These are phyloP conservation scores for Xylariaceae sp. DNA, from an alignment of 2,329 filamentous ascomycete species.

Conservation along the genomic window DNA sequence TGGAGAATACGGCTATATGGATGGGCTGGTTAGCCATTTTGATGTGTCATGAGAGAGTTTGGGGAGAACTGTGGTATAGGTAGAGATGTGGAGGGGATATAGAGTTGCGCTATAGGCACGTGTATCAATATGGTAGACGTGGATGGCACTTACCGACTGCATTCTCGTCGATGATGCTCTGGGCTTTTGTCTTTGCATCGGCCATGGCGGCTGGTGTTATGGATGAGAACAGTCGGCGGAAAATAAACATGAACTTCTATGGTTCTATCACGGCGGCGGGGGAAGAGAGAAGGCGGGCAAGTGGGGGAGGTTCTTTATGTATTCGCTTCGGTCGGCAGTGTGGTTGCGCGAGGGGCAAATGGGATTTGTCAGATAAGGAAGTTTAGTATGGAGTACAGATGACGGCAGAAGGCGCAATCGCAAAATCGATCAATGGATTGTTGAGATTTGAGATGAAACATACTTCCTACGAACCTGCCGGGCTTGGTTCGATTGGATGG, in stretches of 20 bases:
- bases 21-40: conserved; percentile 10
- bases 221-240: conserved; percentile 71
- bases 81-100: neutral
- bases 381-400: neutral
- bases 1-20: conserved; percentile 83
- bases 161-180: conserved; percentile 87
- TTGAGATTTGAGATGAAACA: conserved; percentile 8
- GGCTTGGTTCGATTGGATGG: too few species aligned
- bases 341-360: conserved; percentile 4
- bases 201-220: conserved; percentile 73
- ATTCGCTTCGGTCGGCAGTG: too few species aligned
- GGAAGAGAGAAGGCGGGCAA: neutral
- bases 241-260: conserved; percentile 60
- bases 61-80: neutral
- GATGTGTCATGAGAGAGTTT: neutral
- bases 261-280: neutral
- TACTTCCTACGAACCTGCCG: neutral
- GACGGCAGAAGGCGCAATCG: conserved; percentile 15
- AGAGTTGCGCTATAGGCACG: neutral
- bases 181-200: conserved; percentile 79
- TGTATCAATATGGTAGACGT: neutral
- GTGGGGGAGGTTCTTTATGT: conserved; percentile 1
- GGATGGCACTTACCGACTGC: conserved; percentile 66
- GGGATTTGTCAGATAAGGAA: conserved; percentile 11
- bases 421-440: conserved; percentile 4